Evolutionary conservation across 345 rosid species (phyloP), one percentile per base, ranked within the genome.

Genomic region (Kernera saxatilis): DNA sequence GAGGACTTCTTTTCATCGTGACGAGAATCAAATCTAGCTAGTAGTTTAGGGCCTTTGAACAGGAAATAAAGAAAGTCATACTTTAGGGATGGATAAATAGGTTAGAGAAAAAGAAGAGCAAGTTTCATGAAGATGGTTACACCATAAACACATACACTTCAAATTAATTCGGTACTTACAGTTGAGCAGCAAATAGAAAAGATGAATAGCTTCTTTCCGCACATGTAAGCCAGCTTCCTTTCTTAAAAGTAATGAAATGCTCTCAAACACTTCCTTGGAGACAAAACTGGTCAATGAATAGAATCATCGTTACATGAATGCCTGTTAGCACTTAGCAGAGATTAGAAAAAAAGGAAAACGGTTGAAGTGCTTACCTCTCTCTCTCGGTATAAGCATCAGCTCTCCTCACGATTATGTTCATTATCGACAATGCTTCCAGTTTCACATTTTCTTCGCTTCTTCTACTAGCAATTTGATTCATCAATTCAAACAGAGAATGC

Each of bases 321-420:
- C 46, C n/a, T n/a, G n/a, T n/a, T n/a, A n/a, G n/a, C n/a, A n/a
- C n/a, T 35, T 37, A 57, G 23, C 30, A 51, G 46, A 64, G 39
- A 71, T 41, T 18, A 33, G 26, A 19, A 50, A 33, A 37, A 57
- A 56, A 52, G 22, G 12, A 49, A 39, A 32, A 9, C 2, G 4
- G 49, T 45, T 40, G 3, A 14, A 65, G 30, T 25, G 58, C 90
- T 83, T 77, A 94, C 99, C 66, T 82, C 84, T 84, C 93, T 78
- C 93, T 85, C 61, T 80, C 84, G 2, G 71, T 56, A 69, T 65
- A 83, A 32, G 89, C 91, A 82, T 82, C 73, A 64, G 79, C 81
- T 67, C 86, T 79, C 88, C 81, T 73, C 66, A 88, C 51, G 70
- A 94, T 79, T 78, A 82, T 64, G 81, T 85, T 94, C 97, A 94